phyloP scores from a whole-genome alignment of 2,329 filamentous ascomycete genomes.

The Paraconiothyrium sp. region DNA sequence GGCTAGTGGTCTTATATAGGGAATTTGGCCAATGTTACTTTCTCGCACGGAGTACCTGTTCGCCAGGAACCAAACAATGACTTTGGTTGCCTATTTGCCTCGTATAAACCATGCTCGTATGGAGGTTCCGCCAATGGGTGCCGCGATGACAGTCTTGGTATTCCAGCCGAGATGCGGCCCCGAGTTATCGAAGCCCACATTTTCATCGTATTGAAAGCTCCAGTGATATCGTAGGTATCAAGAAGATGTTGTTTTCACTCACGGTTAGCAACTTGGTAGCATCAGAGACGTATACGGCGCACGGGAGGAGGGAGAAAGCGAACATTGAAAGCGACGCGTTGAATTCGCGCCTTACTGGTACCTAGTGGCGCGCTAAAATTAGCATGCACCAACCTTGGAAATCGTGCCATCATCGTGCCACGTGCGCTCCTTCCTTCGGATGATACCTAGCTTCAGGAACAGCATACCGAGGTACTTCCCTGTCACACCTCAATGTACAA shows the following conservation, averaged over 20 bases:
- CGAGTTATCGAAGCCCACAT: too few relatives aligned
- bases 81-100: background rate
- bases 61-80: background rate
- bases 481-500: too few relatives aligned
- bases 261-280: too few relatives aligned
- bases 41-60: background rate
- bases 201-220: too few relatives aligned
- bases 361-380: background rate
- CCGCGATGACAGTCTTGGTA: background rate
- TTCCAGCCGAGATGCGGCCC: too few relatives aligned
- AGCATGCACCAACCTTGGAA: background rate
- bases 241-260: too few relatives aligned
- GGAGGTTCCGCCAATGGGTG: background rate
- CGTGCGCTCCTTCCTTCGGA: background rate
- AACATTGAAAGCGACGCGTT: background rate
- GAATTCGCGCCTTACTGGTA: background rate
- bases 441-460: background rate
- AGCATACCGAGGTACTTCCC: too few relatives aligned
- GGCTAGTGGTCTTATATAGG: background rate
- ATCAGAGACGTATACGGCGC: too few relatives aligned
- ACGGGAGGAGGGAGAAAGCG: background rate
- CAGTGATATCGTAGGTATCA: too few relatives aligned
- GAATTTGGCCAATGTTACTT: background rate
- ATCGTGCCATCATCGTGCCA: background rate
- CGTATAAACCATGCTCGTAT: background rate